Evolutionary conservation across 768 basidiomycete species (phyloP), one percentile per base, ranked within the genome.

Genomic region (Strobilomyces echinocephalus): DNA sequence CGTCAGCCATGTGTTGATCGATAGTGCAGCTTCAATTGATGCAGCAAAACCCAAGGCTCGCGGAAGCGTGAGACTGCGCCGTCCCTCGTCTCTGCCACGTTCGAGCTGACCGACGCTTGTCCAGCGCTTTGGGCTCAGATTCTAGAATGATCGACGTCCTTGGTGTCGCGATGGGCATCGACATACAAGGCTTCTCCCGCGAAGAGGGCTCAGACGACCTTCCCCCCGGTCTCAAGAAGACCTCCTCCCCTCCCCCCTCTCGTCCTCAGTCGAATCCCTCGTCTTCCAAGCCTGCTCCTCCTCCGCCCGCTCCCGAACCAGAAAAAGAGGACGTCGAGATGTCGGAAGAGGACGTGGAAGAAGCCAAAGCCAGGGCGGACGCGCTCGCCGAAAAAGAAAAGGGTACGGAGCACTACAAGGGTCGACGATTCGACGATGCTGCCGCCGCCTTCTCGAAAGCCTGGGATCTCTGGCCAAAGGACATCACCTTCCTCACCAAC

Each of bases 61-160:
- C 84, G 20, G 75, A 82, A 50, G 70, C 65, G 84, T 84, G 52
- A 55, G 78, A n/a, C 38, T 3, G 6, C 28, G 10, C 41, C 12
- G 42, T 20, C 21, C n/a, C 14, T 46, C 3, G 12, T 28, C n/a
- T 47, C n/a, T 47, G 31, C 18, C 10, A 8, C 33, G 8, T 30
- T 15, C n/a, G 36, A 24, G 16, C 56, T 66, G 35, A 64, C 36
- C 64, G 35, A 64, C 36, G 15, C 30, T 11, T 47, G 6, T 60
- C 18, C 59, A 83, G 80, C 42, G 78, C 82, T 63, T 68, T 89
- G 60, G 74, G 82, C 56, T 53, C 50, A 36, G 95, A 97, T 71
- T 84, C 95, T 34, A 82, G 95, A 54, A 93, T 97, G 91, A 91
- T 93, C 69, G 87, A 91, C 65, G 93, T 93, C 15, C 76, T 97